Conservation (phyloP, 208 protist species). For the Trypanosomatidae sp. region DNA sequence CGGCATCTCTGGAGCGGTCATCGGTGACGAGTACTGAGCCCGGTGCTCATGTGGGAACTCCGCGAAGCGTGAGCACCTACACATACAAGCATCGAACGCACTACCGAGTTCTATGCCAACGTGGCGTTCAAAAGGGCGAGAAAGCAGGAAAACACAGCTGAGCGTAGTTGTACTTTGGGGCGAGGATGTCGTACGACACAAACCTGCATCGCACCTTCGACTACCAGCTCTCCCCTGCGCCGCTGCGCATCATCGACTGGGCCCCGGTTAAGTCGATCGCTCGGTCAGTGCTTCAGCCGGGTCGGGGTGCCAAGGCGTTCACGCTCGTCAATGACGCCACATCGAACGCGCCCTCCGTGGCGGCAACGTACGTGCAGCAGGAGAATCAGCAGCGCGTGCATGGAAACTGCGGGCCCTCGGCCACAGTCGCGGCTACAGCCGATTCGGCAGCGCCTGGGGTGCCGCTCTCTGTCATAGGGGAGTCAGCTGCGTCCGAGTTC, state of each 20-base stretch:
- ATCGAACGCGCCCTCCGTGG: conserved; percentile 4
- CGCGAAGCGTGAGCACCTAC: background rate
- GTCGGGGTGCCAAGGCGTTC: conserved; percentile 3
- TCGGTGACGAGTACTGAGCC: background rate
- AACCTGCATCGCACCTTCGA: conserved; percentile 79
- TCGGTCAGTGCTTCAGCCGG: conserved; percentile 21
- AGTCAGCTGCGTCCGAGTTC: background rate
- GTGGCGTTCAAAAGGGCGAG: background rate
- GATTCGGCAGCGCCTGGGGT: background rate
- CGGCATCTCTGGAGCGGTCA: conserved; percentile 5
- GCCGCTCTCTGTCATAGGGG: conserved; percentile 1
- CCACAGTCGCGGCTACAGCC: background rate
- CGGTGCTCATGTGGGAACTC: background rate
- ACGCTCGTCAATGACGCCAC: conserved; percentile 15
- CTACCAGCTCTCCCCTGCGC: conserved; percentile 62
- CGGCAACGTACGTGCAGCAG: conserved; percentile 14
- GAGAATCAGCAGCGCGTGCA: conserved; percentile 6
- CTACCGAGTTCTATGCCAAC: background rate
- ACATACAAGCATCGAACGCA: background rate
- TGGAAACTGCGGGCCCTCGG: background rate
- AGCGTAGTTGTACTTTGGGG: background rate
- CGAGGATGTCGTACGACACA: conserved; percentile 47
- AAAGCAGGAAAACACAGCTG: background rate
- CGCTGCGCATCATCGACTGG: conserved; percentile 71
- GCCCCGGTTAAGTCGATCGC: conserved; percentile 28